Evolutionary conservation across 768 basidiomycete genomes (phyloP).

Genomic region (Russula olivacea): DNA sequence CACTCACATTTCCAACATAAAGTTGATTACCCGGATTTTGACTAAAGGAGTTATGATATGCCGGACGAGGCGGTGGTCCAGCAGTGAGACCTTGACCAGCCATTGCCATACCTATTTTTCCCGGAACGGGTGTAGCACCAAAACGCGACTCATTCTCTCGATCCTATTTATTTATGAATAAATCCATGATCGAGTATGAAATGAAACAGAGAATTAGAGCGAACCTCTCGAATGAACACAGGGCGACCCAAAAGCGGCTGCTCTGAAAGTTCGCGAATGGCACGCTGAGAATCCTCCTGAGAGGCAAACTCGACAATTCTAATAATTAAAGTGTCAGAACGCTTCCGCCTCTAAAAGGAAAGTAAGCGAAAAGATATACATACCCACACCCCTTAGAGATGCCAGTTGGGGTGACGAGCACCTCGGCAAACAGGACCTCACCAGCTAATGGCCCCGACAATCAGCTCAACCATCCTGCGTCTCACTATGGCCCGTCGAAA

Average conservation of each 20-base stretch:
- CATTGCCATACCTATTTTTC: slow-evolving; percentile 94
- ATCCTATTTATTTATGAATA: slow-evolving; percentile 52
- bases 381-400: slow-evolving; percentile 99
- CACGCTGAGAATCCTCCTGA: slow-evolving; percentile 82
- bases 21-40: slow-evolving; percentile 86
- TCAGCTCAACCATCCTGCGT: slow-evolving; percentile 76
- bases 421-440: slow-evolving; percentile 99
- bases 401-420: slow-evolving; percentile 92
- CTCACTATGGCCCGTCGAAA: slow-evolving; percentile 45
- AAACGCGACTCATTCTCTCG: slow-evolving; percentile 95
- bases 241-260: slow-evolving; percentile 86
- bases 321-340: slow-evolving; percentile 23
- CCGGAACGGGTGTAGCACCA: slow-evolving; percentile 90
- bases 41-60: slow-evolving; percentile 69
- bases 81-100: slow-evolving; percentile 83
- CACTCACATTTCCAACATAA: slow-evolving; percentile 82
- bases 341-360: background rate
- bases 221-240: slow-evolving; percentile 93
- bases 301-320: slow-evolving; percentile 95
- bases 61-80: slow-evolving; percentile 74
- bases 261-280: slow-evolving; percentile 88
- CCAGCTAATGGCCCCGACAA: slow-evolving; percentile 91
- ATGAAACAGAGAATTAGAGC: slow-evolving; percentile 25
- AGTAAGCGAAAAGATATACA: slow-evolving; percentile 33
- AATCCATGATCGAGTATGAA: slow-evolving; percentile 10